A percentile compares a stretch with the other conserved stretches of the same genome.
Evolutionary conservation across 192 early-diverging fungal species (phyloP).

Genomic region (Lobulomyces angularis): DNA sequence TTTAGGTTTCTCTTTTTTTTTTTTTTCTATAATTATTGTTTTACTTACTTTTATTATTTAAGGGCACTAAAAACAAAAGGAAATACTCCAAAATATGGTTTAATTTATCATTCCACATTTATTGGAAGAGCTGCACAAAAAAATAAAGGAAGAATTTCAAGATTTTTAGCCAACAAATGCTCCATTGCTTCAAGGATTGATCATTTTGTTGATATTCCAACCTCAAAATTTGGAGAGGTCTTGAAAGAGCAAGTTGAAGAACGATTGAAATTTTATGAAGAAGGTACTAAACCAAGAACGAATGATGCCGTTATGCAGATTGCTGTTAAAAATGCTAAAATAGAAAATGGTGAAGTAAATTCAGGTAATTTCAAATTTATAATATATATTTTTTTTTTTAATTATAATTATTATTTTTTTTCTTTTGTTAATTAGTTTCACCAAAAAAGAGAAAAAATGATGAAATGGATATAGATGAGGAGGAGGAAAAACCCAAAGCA

Average conservation of each 20-base stretch:
- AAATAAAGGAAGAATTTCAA: constrained; percentile 97
- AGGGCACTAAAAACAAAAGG: constrained; percentile 90
- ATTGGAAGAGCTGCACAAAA: constrained; percentile 93
- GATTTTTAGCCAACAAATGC: constrained; percentile 97
- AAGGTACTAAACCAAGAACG: constrained; percentile 71
- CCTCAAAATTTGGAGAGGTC: constrained; percentile 82
- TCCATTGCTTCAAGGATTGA: constrained; percentile 94
- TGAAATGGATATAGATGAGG: constrained; percentile 15
- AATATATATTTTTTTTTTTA: constrained; percentile 33
- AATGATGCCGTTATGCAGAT: constrained; percentile 81
- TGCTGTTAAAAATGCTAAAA: constrained; percentile 55
- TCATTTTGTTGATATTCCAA: constrained; percentile 79
- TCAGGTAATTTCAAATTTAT: constrained; percentile 19
- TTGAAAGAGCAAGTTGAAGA: constrained; percentile 92
- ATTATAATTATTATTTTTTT: background rate
- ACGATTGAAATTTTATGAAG: constrained; percentile 88
- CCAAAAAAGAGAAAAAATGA: constrained; percentile 26
- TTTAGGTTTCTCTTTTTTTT: constrained; percentile 40
- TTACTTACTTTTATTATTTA: background rate
- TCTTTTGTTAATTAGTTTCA: constrained; percentile 2
- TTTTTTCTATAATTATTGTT: background rate
- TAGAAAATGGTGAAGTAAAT: constrained; percentile 20
- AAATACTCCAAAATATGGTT: constrained; percentile 98
- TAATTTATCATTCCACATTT: constrained; percentile 96
- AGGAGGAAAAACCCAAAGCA: constrained; percentile 19